Conservation (phyloP, 345 rosid genomes). For the Gossypium longicalyx region DNA sequence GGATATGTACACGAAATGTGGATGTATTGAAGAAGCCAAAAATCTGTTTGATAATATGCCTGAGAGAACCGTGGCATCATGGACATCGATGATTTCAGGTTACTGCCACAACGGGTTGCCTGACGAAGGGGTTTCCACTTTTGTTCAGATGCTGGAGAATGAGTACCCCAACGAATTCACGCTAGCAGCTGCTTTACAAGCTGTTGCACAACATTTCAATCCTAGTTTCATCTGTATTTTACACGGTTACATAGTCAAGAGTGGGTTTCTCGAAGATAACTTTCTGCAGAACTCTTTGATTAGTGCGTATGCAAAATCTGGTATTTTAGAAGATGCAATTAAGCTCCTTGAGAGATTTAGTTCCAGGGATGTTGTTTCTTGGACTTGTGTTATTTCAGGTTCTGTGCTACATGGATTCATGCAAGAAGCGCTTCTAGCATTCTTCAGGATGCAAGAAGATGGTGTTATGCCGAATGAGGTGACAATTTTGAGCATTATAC, state of each 20-base stretch:
- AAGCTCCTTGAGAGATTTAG: constrained; percentile 29
- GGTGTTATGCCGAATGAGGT: constrained; percentile 41
- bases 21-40: constrained; percentile 16
- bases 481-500: constrained; percentile 39
- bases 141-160: constrained; percentile 28
- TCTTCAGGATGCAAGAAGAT: constrained; percentile 36
- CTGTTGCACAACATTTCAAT: constrained; percentile 26
- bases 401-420: constrained; percentile 29
- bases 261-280: constrained; percentile 29
- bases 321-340: constrained; percentile 20
- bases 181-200: constrained; percentile 34
- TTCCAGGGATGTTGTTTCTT: constrained; percentile 36
- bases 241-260: constrained; percentile 35
- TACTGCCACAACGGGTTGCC: constrained; percentile 21
- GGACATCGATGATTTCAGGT: constrained; percentile 44
- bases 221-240: constrained; percentile 19
- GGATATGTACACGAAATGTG: constrained; percentile 27
- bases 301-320: constrained; percentile 41
- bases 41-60: constrained; percentile 43
- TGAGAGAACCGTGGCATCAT: constrained; percentile 34
- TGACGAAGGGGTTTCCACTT: constrained; percentile 22
- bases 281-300: constrained; percentile 42
- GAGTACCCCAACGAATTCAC: constrained; percentile 38
- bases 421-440: constrained; percentile 33
- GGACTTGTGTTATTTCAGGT: constrained; percentile 50